phyloP scores from a whole-genome alignment of 1,284 basidiomycete genomes.

The Cryptococcus floricola region DNA sequence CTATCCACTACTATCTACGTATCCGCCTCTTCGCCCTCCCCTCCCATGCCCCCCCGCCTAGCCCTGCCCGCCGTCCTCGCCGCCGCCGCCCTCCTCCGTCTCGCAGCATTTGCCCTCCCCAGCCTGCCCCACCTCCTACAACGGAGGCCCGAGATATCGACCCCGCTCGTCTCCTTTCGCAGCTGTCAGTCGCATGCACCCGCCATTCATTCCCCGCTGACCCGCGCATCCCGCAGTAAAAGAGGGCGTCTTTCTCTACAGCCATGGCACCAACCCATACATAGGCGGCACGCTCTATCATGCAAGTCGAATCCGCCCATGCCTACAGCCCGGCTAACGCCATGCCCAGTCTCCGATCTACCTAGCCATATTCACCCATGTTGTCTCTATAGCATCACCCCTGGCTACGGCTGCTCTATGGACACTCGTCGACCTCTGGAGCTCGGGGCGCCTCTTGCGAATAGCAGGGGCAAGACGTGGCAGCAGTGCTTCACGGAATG shows the following conservation, averaged over 20 bases:
- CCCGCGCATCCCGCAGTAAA: slow-evolving; percentile 57
- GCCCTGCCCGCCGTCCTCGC: slow-evolving; percentile 1
- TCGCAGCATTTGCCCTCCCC: slow-evolving; percentile 40
- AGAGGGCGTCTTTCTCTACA: slow-evolving; percentile 77
- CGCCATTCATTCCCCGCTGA: background rate
- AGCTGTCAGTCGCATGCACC: slow-evolving; percentile 28
- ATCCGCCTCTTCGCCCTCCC: too few species aligned
- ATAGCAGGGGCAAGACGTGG: slow-evolving; percentile 15
- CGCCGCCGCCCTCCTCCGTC: slow-evolving; percentile 27
- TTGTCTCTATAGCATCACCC: slow-evolving; percentile 56
- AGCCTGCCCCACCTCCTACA: slow-evolving; percentile 39
- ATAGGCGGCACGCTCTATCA: slow-evolving; percentile 77
- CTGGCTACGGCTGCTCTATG: slow-evolving; percentile 60
- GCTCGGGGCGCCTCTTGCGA: slow-evolving; percentile 59
- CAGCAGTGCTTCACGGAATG: slow-evolving; percentile 54
- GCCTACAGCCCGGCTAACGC: slow-evolving; percentile 1
- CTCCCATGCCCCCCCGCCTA: too few species aligned
- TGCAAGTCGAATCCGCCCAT: slow-evolving; percentile 53
- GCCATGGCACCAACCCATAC: slow-evolving; percentile 73
- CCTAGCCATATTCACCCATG: slow-evolving; percentile 66
- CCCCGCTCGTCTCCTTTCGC: slow-evolving; percentile 71
- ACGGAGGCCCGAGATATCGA: slow-evolving; percentile 65
- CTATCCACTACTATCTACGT: too few species aligned
- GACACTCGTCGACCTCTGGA: slow-evolving; percentile 63
- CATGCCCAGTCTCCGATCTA: slow-evolving; percentile 68